Evolutionary conservation across 164 flowering plant genomes (phyloP), one percentile per base, ranked within the genome.

Genomic region (Sedum album): DNA sequence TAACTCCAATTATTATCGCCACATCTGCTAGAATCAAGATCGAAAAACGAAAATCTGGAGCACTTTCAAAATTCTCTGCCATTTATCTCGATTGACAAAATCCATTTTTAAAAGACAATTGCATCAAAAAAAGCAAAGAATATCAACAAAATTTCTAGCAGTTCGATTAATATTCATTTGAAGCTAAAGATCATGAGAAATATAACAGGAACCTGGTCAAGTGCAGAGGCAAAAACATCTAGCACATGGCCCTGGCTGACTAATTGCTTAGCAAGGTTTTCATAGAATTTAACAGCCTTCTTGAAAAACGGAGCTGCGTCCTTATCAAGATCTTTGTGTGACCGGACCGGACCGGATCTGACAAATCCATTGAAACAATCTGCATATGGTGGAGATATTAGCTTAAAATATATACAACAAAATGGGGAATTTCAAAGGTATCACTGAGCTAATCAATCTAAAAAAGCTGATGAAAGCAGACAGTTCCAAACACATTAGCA

Each of bases 311-410:
- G 88, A 66, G 89, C 96, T 39, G 96, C 96, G 79, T 90, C 98
- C 78, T 94, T 94, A 66, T 89, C 98, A 69, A 94, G 93, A 84
- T 94, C 98, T 72, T 94, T 94, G 73, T 94, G 98, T 10, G 98
- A 94, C 66, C 98, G 90, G 8, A n/a, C n/a, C n/a, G n/a, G n/a
- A 81, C 98, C 39, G 98, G 98, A 35, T 94, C 98, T 10, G 97
- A 94, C 71, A 91, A 70, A 75, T 94, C 97, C 73, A 89, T 88
- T 18, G 98, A 94, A 21, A 91, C 86, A 79, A 94, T 91, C 98
- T 94, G 91, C 63, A 13, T 23, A 69, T 13, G 69, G 49, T 33
- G 33, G 17, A 61, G 46, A 64, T 41, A 38, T 55, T 55, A 4
- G 10, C 26, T 25, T 25, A 7, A 55, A 21, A 55, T 9, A 21